Evolutionary conservation across 1,284 basidiomycete genomes (phyloP).

Genomic region (Austroboletus novae-zelandiae): DNA sequence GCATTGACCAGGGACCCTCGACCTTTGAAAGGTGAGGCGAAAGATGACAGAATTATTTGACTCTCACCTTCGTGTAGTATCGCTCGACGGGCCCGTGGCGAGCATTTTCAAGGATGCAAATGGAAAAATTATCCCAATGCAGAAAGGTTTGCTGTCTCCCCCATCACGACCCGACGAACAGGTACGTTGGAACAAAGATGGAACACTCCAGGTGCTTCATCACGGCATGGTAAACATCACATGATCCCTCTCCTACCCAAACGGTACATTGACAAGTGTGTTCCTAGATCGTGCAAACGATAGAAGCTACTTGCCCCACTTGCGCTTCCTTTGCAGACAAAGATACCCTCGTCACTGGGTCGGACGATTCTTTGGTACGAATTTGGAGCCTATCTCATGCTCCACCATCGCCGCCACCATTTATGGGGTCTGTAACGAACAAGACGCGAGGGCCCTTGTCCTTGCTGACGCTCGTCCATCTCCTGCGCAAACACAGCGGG

Average conservation of each 20-base stretch:
- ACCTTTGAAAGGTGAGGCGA: conserved; percentile 54
- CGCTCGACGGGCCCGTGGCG: conserved; percentile 21
- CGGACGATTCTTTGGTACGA: conserved; percentile 72
- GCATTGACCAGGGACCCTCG: conserved; percentile 57
- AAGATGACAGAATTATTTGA: conserved; percentile 2
- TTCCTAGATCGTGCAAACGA: conserved; percentile 65
- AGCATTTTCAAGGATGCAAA: conserved; percentile 20
- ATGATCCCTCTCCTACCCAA: background rate
- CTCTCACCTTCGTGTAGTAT: conserved; percentile 16
- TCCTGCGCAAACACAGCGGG: conserved; percentile 75
- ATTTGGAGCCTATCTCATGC: conserved; percentile 65
- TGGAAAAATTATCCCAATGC: conserved; percentile 63
- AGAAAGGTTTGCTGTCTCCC: conserved; percentile 55
- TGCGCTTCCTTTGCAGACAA: conserved; percentile 61
- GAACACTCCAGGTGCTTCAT: conserved; percentile 58
- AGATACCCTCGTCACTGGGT: conserved; percentile 73
- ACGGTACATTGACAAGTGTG: background rate
- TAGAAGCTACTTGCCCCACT: conserved; percentile 53
- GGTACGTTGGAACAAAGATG: conserved; percentile 60
- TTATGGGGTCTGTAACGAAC: conserved; percentile 16
- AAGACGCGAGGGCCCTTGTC: conserved; percentile 21
- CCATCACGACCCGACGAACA: conserved; percentile 66
- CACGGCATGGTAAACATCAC: conserved; percentile 52
- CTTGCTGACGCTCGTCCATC: conserved; percentile 54
- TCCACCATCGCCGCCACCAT: conserved; percentile 24